Conservation (phyloP, 1,284 basidiomycete genomes). For the Nidula niveotomentosa region DNA sequence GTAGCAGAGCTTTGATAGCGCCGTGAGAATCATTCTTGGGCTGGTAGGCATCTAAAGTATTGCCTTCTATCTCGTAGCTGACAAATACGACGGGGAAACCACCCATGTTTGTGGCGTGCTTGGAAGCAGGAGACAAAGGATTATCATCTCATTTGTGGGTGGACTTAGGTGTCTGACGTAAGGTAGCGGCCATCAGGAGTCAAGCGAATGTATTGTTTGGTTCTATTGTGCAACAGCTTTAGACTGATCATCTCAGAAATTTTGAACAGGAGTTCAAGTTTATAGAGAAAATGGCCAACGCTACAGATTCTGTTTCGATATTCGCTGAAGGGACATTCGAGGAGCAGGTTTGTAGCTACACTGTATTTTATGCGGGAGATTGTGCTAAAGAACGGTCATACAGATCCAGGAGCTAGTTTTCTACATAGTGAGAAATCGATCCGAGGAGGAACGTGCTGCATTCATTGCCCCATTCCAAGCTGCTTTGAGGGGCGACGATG, state of each 20-base stretch:
- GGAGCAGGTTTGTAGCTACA: conserved; percentile 63
- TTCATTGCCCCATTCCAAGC: conserved; percentile 71
- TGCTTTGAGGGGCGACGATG: conserved; percentile 53
- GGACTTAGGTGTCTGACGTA: too few relatives aligned
- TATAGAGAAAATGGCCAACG: conserved; percentile 30
- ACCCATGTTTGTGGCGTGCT: neutral
- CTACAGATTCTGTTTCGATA: conserved; percentile 78
- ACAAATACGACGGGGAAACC: neutral
- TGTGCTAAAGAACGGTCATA: neutral
- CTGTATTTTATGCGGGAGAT: too few relatives aligned
- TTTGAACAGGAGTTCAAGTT: conserved; percentile 13
- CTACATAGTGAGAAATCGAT: conserved; percentile 68
- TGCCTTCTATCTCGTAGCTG: neutral
- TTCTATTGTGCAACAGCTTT: conserved; percentile 29
- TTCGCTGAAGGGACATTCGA: conserved; percentile 88
- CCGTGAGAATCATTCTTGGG: neutral
- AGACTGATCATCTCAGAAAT: conserved; percentile 13
- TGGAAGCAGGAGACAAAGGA: too few relatives aligned
- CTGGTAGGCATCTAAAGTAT: neutral
- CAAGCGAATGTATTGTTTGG: conserved; percentile 20
- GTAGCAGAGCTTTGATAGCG: neutral
- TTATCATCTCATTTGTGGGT: too few relatives aligned
- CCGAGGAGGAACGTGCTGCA: conserved; percentile 67
- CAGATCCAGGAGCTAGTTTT: conserved; percentile 81
- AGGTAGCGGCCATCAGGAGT: too few relatives aligned